A percentile compares a stretch with the other conserved stretches of the same genome.
Conservation (phyloP, 1,284 basidiomycete species). For the Acaromyces ingoldii region DNA sequence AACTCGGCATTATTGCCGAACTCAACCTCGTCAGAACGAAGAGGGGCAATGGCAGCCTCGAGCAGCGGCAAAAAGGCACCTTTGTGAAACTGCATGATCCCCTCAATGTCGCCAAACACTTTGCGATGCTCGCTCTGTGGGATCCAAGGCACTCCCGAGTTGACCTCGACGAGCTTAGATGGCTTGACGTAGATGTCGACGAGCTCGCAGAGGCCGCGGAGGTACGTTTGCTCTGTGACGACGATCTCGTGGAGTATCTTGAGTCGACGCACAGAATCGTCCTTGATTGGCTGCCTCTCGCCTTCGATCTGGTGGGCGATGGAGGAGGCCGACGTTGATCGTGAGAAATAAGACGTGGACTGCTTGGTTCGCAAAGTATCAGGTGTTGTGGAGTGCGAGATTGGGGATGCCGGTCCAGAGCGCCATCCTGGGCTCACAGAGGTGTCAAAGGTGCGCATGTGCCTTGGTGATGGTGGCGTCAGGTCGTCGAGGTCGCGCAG, state of each 20-base stretch:
- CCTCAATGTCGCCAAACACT: conserved; percentile 87
- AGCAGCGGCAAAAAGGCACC: conserved; percentile 86
- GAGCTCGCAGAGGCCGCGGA: conserved; percentile 83
- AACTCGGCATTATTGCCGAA: conserved; percentile 66
- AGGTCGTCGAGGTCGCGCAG: conserved; percentile 91
- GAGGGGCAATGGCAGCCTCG: conserved; percentile 59
- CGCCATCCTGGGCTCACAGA: background rate
- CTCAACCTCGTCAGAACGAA: conserved; percentile 52
- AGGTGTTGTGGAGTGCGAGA: background rate
- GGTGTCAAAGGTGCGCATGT: too few relatives aligned
- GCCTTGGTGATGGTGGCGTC: too few relatives aligned
- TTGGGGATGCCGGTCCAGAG: background rate
- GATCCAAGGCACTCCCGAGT: conserved; percentile 66
- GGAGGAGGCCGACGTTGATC: too few relatives aligned
- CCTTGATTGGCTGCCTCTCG: too few relatives aligned
- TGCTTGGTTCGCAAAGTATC: too few relatives aligned
- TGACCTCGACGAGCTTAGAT: conserved; percentile 62
- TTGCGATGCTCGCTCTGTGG: conserved; percentile 79
- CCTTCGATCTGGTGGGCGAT: too few relatives aligned
- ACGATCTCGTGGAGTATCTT: conserved; percentile 51
- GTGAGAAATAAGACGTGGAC: too few relatives aligned
- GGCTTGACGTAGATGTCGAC: conserved; percentile 92
- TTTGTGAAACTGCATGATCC: conserved; percentile 83
- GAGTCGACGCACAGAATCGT: conserved; percentile 46
- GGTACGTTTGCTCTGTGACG: conserved; percentile 91